Conservation (phyloP, 1,284 basidiomycete genomes). For the Cutaneotrichosporon cavernicola region DNA sequence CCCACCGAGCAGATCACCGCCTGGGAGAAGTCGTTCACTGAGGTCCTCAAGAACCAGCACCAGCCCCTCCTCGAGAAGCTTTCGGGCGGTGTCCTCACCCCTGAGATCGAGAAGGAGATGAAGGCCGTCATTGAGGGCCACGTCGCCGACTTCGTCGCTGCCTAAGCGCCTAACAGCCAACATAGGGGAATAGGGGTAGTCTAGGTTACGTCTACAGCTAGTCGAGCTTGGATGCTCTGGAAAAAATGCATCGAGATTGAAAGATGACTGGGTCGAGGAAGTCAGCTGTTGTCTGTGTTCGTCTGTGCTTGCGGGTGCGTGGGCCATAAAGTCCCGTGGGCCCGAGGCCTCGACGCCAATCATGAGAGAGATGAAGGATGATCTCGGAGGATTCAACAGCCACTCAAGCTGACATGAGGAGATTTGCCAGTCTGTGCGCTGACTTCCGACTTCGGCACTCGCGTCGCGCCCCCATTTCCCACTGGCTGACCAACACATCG, state of each 20-base stretch:
- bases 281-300: neutral
- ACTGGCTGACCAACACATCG: no score
- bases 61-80: slow-evolving; percentile 75
- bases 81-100: slow-evolving; percentile 74
- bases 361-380: neutral
- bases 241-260: slow-evolving; percentile 27
- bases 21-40: slow-evolving; percentile 71
- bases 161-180: slow-evolving; percentile 29
- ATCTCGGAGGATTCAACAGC: neutral
- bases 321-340: no score
- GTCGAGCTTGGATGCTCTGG: slow-evolving; percentile 17
- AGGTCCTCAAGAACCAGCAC: slow-evolving; percentile 72
- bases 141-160: slow-evolving; percentile 70
- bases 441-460: no score
- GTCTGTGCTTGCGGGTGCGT: neutral
- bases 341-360: neutral
- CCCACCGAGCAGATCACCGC: slow-evolving; percentile 90
- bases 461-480: no score
- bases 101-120: slow-evolving; percentile 87
- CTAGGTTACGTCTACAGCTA: slow-evolving; percentile 8
- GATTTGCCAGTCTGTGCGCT: neutral
- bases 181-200: slow-evolving; percentile 7
- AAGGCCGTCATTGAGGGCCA: slow-evolving; percentile 86
- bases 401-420: neutral
- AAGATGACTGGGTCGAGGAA: slow-evolving; percentile 3